phyloP scores from a whole-genome alignment of 78 protist genomes.

The Salpingoeca rosetta region DNA sequence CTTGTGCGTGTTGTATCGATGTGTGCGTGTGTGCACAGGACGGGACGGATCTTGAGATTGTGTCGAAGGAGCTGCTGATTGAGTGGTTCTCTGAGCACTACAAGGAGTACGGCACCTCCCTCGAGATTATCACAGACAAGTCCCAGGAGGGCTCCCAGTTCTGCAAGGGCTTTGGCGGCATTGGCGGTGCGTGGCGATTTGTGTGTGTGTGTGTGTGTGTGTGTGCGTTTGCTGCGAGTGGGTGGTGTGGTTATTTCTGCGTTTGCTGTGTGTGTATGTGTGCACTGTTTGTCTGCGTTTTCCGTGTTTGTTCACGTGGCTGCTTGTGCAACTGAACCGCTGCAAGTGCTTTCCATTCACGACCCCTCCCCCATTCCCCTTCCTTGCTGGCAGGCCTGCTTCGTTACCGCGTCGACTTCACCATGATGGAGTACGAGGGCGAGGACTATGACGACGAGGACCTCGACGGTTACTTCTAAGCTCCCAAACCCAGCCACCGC shows the following conservation, averaged over 20 bases:
- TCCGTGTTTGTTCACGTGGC: background rate
- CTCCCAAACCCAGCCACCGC: no score
- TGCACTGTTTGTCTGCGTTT: background rate
- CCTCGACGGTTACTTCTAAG: background rate
- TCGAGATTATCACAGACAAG: slow-evolving; percentile 90
- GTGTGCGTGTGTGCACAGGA: background rate
- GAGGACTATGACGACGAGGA: slow-evolving; percentile 33
- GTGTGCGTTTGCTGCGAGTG: background rate
- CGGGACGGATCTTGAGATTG: slow-evolving; percentile 66
- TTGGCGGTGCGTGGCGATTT: slow-evolving; percentile 92
- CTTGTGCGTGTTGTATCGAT: no score
- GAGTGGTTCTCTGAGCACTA: slow-evolving; percentile 96
- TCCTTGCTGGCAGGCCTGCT: slow-evolving; percentile 34
- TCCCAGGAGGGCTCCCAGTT: slow-evolving; percentile 99
- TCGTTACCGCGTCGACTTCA: slow-evolving; percentile 72
- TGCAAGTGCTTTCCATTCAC: background rate
- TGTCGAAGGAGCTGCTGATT: slow-evolving; percentile 56
- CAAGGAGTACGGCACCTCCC: slow-evolving; percentile 75
- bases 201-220: background rate
- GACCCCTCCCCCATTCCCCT: background rate
- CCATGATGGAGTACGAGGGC: slow-evolving; percentile 25
- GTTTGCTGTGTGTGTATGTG: background rate
- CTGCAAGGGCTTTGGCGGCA: slow-evolving; percentile 95
- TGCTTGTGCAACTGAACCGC: background rate
- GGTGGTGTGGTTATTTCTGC: background rate